Conservation (phyloP, 2,329 filamentous ascomycete genomes). For the Bipolaris gigantea region DNA sequence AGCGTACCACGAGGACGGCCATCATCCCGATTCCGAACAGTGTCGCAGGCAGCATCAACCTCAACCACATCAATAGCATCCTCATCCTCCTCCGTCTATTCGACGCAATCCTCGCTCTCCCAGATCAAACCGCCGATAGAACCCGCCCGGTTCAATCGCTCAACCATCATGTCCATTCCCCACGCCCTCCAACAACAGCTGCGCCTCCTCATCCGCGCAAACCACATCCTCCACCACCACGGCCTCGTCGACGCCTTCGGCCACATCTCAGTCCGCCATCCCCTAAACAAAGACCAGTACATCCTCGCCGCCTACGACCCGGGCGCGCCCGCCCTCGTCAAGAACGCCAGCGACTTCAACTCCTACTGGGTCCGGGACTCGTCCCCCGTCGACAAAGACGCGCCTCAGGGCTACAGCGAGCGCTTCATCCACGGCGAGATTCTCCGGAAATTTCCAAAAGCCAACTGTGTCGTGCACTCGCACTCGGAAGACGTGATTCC, state of each 20-base stretch:
- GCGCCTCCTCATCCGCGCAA: constrained; percentile 33
- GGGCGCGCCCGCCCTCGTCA: constrained; percentile 53
- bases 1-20: neutral
- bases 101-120: neutral
- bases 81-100: neutral
- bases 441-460: constrained; percentile 43
- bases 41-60: neutral
- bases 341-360: constrained; percentile 50
- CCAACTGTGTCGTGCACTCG: constrained; percentile 47
- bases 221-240: constrained; percentile 57
- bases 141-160: neutral
- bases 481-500: constrained; percentile 48
- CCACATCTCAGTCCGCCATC: constrained; percentile 56
- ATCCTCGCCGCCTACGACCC: constrained; percentile 52
- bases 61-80: neutral
- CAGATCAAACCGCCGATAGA: neutral
- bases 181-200: constrained; percentile 20
- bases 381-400: constrained; percentile 45
- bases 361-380: constrained; percentile 51
- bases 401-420: constrained; percentile 46
- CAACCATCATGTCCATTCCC: constrained; percentile 11
- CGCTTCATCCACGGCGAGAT: constrained; percentile 50
- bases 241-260: constrained; percentile 57
- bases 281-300: constrained; percentile 49
- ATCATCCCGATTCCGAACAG: neutral